A percentile compares a stretch with the other conserved stretches of the same genome.
phyloP scores from a whole-genome alignment of 345 rosid genomes.

The Brassica cretica region DNA sequence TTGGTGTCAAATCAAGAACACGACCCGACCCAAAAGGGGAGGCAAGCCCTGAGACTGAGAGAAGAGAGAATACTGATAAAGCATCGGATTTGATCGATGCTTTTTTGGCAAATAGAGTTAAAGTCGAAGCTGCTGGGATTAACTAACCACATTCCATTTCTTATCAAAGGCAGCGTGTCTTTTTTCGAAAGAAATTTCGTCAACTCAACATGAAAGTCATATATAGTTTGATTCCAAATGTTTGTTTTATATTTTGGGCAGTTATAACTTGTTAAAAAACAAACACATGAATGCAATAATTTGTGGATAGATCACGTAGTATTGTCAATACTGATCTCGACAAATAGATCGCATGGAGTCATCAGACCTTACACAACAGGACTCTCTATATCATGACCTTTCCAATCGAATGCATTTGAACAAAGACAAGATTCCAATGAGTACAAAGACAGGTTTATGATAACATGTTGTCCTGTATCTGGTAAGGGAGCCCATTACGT shows the following conservation, averaged over 20 bases:
- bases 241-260: background rate
- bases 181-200: background rate
- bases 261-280: background rate
- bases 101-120: constrained; percentile 25
- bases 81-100: constrained; percentile 40
- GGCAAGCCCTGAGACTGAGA: constrained; percentile 21
- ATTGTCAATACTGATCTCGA: background rate
- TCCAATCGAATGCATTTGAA: constrained; percentile 26
- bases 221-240: background rate
- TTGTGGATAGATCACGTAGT: background rate
- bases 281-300: background rate
- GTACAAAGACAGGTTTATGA: constrained; percentile 15
- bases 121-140: constrained; percentile 8
- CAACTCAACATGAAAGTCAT: constrained; percentile 8
- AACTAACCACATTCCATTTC: constrained; percentile 12
- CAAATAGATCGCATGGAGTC: constrained; percentile 52
- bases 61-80: constrained; percentile 24
- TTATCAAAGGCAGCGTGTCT: background rate
- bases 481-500: constrained; percentile 25
- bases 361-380: constrained; percentile 1
- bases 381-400: constrained; percentile 6
- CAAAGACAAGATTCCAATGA: constrained; percentile 1
- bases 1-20: constrained; percentile 50
- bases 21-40: constrained; percentile 15
- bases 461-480: background rate